Conservation (phyloP, 2,329 filamentous ascomycete genomes). For the Akanthomyces dipterigenus region DNA sequence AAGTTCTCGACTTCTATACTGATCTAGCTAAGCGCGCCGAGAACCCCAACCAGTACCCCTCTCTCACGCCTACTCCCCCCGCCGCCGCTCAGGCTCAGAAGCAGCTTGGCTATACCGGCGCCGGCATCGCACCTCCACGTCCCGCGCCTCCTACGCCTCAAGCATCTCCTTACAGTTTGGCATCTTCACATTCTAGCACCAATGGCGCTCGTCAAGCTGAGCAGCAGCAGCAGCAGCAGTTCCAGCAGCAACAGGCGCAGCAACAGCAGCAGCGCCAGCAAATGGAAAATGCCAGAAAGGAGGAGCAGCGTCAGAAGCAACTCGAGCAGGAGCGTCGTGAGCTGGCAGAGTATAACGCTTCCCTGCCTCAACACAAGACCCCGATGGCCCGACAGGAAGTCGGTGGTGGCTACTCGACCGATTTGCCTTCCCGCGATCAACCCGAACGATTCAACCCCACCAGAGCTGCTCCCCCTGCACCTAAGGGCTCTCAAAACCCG, state of each 20-base stretch:
- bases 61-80: conserved; percentile 61
- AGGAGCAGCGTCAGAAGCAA: conserved; percentile 51
- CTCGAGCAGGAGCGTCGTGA: conserved; percentile 66
- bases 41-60: conserved; percentile 62
- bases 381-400: conserved; percentile 87
- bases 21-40: conserved; percentile 72
- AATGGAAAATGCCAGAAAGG: conserved; percentile 46
- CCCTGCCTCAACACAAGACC: conserved; percentile 72
- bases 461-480: conserved; percentile 76
- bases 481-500: conserved; percentile 52
- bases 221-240: conserved; percentile 26
- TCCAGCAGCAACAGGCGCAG: conserved; percentile 49
- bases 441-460: conserved; percentile 76
- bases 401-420: conserved; percentile 41
- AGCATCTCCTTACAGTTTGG: conserved; percentile 34
- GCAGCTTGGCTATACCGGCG: conserved; percentile 53
- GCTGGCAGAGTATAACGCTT: conserved; percentile 82
- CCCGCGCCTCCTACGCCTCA: conserved; percentile 49
- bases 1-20: conserved; percentile 79
- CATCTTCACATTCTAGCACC: conserved; percentile 30
- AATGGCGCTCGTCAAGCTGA: conserved; percentile 40
- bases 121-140: conserved; percentile 61
- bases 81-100: conserved; percentile 51
- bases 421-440: conserved; percentile 30
- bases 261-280: conserved; percentile 48